Conservation (phyloP, 2,329 filamentous ascomycete genomes). For the Trichophyton simii region DNA sequence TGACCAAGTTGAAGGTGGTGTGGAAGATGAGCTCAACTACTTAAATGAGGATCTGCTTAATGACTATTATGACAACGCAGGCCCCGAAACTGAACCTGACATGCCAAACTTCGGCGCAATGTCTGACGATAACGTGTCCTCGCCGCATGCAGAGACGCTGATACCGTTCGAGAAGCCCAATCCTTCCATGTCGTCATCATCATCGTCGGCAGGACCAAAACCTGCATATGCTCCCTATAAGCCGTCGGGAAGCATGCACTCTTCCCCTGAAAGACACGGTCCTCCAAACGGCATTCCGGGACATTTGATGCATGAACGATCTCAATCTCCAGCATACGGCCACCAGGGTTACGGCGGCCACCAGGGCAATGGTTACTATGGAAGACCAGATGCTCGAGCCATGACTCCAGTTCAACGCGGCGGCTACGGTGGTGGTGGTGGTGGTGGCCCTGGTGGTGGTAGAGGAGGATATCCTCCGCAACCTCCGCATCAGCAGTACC, state of each 20-base stretch:
- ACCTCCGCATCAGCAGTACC: background rate
- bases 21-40: slow-evolving; percentile 27
- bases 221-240: slow-evolving; percentile 27
- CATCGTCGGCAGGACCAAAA: background rate
- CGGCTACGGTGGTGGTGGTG: background rate
- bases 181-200: background rate
- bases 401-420: slow-evolving; percentile 9
- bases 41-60: slow-evolving; percentile 39
- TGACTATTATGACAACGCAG: slow-evolving; percentile 26
- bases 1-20: slow-evolving; percentile 6
- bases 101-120: slow-evolving; percentile 54
- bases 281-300: slow-evolving; percentile 33
- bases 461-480: slow-evolving; percentile 4
- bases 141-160: slow-evolving; percentile 22
- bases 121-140: slow-evolving; percentile 23
- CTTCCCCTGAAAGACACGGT: slow-evolving; percentile 17
- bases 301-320: slow-evolving; percentile 26
- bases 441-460: background rate
- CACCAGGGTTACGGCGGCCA: slow-evolving; percentile 7
- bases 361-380: slow-evolving; percentile 15
- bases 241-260: slow-evolving; percentile 22
- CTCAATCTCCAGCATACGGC: slow-evolving; percentile 4
- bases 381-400: background rate
- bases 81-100: slow-evolving; percentile 34
- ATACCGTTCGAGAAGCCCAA: slow-evolving; percentile 24